Base-by-base conservation (phyloP, 129 eudicot genomes). In the Flaveria ramosissima region DNA sequence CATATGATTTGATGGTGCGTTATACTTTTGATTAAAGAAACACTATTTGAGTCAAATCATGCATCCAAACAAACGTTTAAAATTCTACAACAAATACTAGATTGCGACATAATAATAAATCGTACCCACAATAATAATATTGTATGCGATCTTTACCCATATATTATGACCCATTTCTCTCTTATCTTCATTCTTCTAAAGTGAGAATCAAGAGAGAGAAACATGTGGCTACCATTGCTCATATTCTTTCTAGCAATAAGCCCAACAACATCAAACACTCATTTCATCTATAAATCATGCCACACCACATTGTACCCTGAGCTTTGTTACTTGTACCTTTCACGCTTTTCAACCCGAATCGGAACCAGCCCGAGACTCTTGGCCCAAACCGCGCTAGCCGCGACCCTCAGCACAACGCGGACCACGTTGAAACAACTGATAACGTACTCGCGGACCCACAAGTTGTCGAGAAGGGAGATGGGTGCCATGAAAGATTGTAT, bases 291-390 rank as follows among this genome's bases (percentile, higher is more conserved):
- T 11, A 72, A 76, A 30, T 83, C 87, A 17, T 86, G 90, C 83
- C 74, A 47, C 51, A 73, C 68, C 74, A 83, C 87, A 17, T 52
- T 81, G 76, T 83, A 86, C 81, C 87, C 90, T 14, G 13, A 61
- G 53, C 76, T 83, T 39, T 86, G 90, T 39, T 77, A 83, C 83
- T 13, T 63, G 78, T 72, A 80, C 80, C 90, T 86, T 14, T 79
- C 73, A 0, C 64, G 56, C 1, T 83, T 63, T 60, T 2, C 83
- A 16, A 14, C 83, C 21, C 48, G 86, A 56, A 77, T 86, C 71
- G 68, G 68, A 62, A 77, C 72, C 47, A 82, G 85, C 42, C 85
- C 85, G 8, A 82, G 82, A 64, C 78, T 82, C 78, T 60, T 82
- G 78, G 85, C 85, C 0, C 85, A 82, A 50, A 77, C 75, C 15